Base-by-base conservation (phyloP, 345 rosid species). In the Atalantia buxifolia region DNA sequence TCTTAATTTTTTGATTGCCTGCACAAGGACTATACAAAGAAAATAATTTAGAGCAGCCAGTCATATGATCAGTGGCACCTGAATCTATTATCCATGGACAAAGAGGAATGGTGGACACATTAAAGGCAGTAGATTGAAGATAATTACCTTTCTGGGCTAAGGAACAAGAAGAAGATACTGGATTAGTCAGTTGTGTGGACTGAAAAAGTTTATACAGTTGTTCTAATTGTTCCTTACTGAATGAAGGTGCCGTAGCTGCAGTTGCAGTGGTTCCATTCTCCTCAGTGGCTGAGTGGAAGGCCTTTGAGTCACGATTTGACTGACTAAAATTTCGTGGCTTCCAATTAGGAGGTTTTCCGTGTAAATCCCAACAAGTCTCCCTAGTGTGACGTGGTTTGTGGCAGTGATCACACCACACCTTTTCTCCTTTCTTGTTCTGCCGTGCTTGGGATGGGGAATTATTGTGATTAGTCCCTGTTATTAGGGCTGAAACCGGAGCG, bases 91-190 rank as follows among this genome's bases (percentile, higher is more conserved):
- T 42, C 13, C 14, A n/a, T 27, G 22, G 30, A 19, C 1, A 4
- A 19, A 30, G 10, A 7, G 4, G 9, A 19, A 16, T 10, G 1
- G 0, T 2, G 0, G 3, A 6, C 2, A 12, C 62, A 6, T 21
- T 2, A 21, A 57, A 33, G 8, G 8, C 9, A 9, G 0, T 1
- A 6, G 2, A 1, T 19, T 18, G 25, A 2, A 6, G 4, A 8
- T 21, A 24, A 22, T 57, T 7, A n/a, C 62, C 62, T 57, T 21
- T 22, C 0, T 57, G 1, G 4, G 28, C 27, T 21, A 8, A 57
- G 13, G 12, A 57, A 22, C 62, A 57, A 22, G 28, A 57, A 57
- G 14, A 22, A 21, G 24, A 22, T 19, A 7, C 0, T 6, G 1
- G 1, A 8, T n/a, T 57, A 2, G 24, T 22, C n/a, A 57, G 8